Evolutionary conservation across 495 filamentous ascomycete genomes (phyloP).

Genomic region (Podospora pseudocomata): DNA sequence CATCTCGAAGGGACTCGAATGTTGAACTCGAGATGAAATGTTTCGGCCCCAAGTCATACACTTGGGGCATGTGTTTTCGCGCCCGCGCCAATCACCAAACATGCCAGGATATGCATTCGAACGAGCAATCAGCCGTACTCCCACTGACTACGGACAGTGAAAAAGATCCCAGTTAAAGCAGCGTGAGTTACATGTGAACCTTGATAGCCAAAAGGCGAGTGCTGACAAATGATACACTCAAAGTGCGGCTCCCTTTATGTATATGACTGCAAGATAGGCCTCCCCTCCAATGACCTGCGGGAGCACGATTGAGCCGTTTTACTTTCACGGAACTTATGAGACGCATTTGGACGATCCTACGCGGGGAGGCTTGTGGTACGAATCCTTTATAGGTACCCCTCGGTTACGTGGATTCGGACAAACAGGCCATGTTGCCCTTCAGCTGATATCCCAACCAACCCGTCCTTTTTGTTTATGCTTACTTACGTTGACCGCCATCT

Average conservation of each 20-base stretch:
- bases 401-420: not conserved
- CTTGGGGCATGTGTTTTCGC: not conserved
- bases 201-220: constrained; percentile 11
- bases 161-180: not conserved
- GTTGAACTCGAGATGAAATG: not conserved
- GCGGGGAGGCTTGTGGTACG: not conserved
- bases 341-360: not conserved
- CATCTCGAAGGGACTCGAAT: not conserved
- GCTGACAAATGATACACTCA: not conserved
- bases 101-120: not conserved
- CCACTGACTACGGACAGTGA: not conserved
- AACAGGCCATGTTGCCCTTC: not conserved
- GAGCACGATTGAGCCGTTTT: not conserved
- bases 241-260: not conserved
- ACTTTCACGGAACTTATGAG: not conserved
- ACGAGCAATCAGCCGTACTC: not conserved
- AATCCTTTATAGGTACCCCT: not conserved
- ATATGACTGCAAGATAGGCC: not conserved
- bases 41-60: not conserved
- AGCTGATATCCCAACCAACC: not conserved
- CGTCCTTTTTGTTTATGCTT: not conserved
- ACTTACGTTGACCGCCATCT: not conserved
- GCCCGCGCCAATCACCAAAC: not conserved
- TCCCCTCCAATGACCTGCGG: not conserved
- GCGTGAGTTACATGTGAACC: constrained; percentile 4